Percentiles rank a stretch among this genome's conserved stretches.
phyloP scores from a whole-genome alignment of 352 stramenopile species.

The Lagenidium giganteum region DNA sequence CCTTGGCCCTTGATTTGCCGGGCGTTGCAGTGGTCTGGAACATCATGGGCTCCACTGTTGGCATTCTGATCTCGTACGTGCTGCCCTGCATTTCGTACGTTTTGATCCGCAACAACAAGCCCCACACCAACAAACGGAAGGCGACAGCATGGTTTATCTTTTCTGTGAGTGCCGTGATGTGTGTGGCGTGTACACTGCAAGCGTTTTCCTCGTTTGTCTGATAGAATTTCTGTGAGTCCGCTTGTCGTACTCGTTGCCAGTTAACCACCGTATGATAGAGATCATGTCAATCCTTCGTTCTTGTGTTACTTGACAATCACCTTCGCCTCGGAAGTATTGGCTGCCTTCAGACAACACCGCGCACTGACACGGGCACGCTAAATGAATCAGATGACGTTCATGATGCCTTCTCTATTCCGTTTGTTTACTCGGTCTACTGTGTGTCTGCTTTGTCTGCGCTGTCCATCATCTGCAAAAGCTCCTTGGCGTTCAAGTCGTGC shows the following conservation, averaged over 20 bases:
- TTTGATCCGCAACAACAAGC: constrained; percentile 72
- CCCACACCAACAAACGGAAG: constrained; percentile 57
- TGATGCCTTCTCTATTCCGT: too few relatives aligned
- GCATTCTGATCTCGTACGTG: constrained; percentile 85
- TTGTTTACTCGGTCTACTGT: too few relatives aligned
- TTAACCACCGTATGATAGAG: not conserved
- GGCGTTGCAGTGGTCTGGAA: constrained; percentile 87
- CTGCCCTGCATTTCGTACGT: constrained; percentile 86
- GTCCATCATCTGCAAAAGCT: constrained; percentile 44
- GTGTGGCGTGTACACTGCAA: constrained; percentile 69
- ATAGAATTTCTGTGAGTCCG: too few relatives aligned
- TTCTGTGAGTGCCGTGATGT: constrained; percentile 61
- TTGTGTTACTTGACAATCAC: too few relatives aligned
- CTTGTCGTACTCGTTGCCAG: too few relatives aligned
- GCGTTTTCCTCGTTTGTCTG: too few relatives aligned
- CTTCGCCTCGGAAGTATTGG: too few relatives aligned
- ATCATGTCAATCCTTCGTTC: not conserved
- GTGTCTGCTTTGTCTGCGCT: constrained; percentile 3
- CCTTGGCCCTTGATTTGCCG: constrained; percentile 64
- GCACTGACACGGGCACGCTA: too few relatives aligned
- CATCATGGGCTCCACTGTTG: constrained; percentile 83
- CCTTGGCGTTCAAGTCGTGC: constrained; percentile 73
- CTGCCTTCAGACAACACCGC: too few relatives aligned
- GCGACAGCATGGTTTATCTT: constrained; percentile 77
- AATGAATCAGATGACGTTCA: too few relatives aligned